These are phyloP conservation scores for Pseudogymnoascus sp. DNA, from an alignment of 2,329 filamentous ascomycete genomes.

Conservation along the genomic window DNA sequence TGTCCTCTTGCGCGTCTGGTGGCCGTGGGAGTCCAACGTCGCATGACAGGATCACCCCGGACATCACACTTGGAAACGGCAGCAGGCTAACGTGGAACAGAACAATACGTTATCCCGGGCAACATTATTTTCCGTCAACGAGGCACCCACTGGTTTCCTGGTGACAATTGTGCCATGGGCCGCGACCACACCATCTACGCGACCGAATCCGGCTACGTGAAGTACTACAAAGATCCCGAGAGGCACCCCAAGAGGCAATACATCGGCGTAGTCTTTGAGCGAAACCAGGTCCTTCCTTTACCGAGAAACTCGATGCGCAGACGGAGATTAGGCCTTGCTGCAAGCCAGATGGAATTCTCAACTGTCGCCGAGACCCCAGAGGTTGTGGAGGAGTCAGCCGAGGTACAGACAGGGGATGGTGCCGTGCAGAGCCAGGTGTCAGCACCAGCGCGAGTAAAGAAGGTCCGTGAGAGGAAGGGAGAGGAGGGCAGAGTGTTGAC, in stretches of 20 bases:
- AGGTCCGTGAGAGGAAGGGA: constrained; percentile 23
- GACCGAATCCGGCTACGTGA: constrained; percentile 78
- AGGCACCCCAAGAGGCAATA: constrained; percentile 82
- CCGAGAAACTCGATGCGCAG: constrained; percentile 64
- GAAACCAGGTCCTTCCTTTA: constrained; percentile 70
- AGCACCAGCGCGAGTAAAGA: constrained; percentile 7
- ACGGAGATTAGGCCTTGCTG: constrained; percentile 67
- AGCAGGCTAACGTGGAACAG: constrained; percentile 34
- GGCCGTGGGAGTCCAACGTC: neutral
- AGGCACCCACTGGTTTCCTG: constrained; percentile 87
- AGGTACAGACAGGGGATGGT: constrained; percentile 12
- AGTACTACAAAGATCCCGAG: constrained; percentile 86
- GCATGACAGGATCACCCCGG: neutral
- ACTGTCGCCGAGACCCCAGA: constrained; percentile 9
- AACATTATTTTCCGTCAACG: constrained; percentile 98
- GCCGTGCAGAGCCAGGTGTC: constrained; percentile 11
- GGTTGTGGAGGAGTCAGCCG: constrained; percentile 8
- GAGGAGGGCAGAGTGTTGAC: constrained; percentile 29
- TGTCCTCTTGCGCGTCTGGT: neutral
- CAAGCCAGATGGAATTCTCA: constrained; percentile 35
- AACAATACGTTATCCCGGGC: constrained; percentile 87
- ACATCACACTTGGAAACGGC: neutral
- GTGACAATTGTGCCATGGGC: constrained; percentile 91
- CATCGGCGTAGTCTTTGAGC: constrained; percentile 87
- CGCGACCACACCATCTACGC: constrained; percentile 95